These are phyloP conservation scores for Penicillium psychrosexuale DNA, from an alignment of 2,329 filamentous ascomycete species.

Conservation along the genomic window DNA sequence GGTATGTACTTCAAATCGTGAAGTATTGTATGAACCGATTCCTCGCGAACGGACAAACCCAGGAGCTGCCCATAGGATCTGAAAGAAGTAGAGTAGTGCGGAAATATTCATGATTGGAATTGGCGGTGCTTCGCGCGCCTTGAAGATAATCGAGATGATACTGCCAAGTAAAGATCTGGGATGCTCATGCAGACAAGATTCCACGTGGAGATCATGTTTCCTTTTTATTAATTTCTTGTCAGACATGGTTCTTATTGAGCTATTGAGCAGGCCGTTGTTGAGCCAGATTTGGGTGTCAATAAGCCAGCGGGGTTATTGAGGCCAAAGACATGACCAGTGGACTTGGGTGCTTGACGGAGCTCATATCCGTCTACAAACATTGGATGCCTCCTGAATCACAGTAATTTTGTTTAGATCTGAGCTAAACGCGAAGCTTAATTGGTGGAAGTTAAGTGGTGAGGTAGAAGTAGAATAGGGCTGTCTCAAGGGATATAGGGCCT, in stretches of 20 bases:
- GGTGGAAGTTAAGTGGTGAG: not conserved
- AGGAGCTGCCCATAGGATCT: constrained; percentile 18
- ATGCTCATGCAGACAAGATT: not conserved
- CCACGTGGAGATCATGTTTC: constrained; percentile 10
- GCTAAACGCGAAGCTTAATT: not conserved
- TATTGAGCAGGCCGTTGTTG: constrained; percentile 3
- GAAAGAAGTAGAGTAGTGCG: constrained; percentile 20
- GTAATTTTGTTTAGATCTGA: not conserved
- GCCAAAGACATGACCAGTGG: not conserved
- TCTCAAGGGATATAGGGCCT: not conserved
- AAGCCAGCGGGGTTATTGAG: constrained; percentile 5
- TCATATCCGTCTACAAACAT: not conserved
- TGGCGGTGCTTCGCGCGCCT: not conserved
- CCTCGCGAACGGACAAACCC: constrained; percentile 7
- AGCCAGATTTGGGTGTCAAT: constrained; percentile 19
- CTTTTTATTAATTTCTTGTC: constrained; percentile 9
- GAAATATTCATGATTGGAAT: constrained; percentile 23
- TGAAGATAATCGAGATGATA: not conserved
- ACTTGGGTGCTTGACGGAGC: not conserved
- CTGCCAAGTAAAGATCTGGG: not conserved
- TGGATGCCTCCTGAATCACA: not conserved
- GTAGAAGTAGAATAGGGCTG: not conserved
- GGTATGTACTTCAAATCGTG: constrained; percentile 29
- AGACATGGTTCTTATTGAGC: not conserved
- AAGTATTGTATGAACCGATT: constrained; percentile 4